Conservation (phyloP, 805 yeast genomes). For the Ogataea sp. region DNA sequence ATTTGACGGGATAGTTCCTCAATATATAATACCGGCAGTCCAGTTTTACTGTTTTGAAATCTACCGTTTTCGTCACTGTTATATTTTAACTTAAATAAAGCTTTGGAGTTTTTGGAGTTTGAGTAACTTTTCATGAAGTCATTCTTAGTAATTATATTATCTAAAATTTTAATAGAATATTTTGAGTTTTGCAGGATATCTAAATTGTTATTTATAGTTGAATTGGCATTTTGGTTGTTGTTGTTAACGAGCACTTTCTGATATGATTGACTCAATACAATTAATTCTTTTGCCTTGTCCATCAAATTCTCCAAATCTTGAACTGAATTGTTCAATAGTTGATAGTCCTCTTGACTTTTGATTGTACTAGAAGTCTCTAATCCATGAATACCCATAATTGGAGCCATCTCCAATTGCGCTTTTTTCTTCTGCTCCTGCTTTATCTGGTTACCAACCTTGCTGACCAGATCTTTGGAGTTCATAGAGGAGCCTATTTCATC, state of each 20-base stretch:
- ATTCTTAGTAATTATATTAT: slow-evolving; percentile 19
- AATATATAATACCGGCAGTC: slow-evolving; percentile 20
- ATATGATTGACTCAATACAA: slow-evolving; percentile 44
- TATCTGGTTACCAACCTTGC: not conserved
- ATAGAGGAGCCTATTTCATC: not conserved
- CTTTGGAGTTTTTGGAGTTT: slow-evolving; percentile 12
- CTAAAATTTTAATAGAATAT: slow-evolving; percentile 18
- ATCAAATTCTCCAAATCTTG: slow-evolving; percentile 71
- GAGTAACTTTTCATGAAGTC: slow-evolving; percentile 17
- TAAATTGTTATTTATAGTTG: slow-evolving; percentile 18
- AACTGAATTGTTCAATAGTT: slow-evolving; percentile 57
- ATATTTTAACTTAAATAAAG: too few relatives aligned
- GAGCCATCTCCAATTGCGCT: slow-evolving; percentile 1
- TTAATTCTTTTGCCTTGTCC: slow-evolving; percentile 70
- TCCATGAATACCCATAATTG: slow-evolving; percentile 59
- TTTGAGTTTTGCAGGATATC: slow-evolving; percentile 21
- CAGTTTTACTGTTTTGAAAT: slow-evolving; percentile 2
- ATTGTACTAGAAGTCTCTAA: slow-evolving; percentile 50
- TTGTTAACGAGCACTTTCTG: slow-evolving; percentile 16
- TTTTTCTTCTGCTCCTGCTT: not conserved
- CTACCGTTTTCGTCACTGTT: too few relatives aligned
- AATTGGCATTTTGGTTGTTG: too few relatives aligned
- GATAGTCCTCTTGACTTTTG: slow-evolving; percentile 49
- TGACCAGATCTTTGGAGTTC: slow-evolving; percentile 1
- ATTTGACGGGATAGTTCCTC: slow-evolving; percentile 74